Evolutionary conservation across 1,284 basidiomycete genomes (phyloP).

Genomic region (Mycosarcoma maydis): DNA sequence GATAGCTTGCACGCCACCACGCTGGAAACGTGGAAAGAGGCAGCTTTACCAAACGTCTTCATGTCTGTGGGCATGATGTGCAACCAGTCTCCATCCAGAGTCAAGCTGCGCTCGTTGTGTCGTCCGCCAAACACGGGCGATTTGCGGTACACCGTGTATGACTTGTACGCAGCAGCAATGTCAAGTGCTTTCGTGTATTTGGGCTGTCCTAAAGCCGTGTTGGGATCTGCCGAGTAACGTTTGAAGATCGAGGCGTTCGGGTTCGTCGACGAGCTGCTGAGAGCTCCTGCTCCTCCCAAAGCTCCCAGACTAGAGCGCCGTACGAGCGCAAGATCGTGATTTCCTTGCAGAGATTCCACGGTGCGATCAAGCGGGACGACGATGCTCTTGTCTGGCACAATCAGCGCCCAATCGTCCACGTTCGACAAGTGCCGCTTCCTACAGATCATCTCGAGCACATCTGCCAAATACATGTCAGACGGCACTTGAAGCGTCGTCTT

Average conservation of each 20-base stretch:
- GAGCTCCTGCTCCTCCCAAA: constrained; percentile 67
- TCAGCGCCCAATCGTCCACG: constrained; percentile 61
- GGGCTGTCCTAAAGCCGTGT: constrained; percentile 69
- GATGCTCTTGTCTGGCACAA: constrained; percentile 69
- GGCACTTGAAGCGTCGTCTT: constrained; percentile 69
- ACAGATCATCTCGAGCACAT: constrained; percentile 78
- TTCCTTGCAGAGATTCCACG: constrained; percentile 88
- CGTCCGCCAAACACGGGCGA: constrained; percentile 79
- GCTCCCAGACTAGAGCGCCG: constrained; percentile 70
- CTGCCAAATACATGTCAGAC: constrained; percentile 92
- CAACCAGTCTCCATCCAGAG: constrained; percentile 93
- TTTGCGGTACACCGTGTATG: constrained; percentile 93
- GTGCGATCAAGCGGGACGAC: constrained; percentile 94
- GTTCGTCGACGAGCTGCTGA: constrained; percentile 74
- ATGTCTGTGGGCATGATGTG: constrained; percentile 72
- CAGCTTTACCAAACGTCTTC: constrained; percentile 70
- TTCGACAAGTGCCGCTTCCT: constrained; percentile 56
- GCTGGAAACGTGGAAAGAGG: constrained; percentile 89
- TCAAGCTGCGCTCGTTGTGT: constrained; percentile 87
- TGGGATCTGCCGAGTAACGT: constrained; percentile 71
- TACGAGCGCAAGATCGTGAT: constrained; percentile 83
- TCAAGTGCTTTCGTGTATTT: constrained; percentile 66
- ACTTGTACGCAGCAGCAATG: constrained; percentile 76
- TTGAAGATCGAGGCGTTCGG: constrained; percentile 75
- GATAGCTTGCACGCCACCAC: constrained; percentile 85